These are phyloP conservation scores for Globisporangium nagaii DNA, from an alignment of 352 stramenopile species.

Conservation along the genomic window DNA sequence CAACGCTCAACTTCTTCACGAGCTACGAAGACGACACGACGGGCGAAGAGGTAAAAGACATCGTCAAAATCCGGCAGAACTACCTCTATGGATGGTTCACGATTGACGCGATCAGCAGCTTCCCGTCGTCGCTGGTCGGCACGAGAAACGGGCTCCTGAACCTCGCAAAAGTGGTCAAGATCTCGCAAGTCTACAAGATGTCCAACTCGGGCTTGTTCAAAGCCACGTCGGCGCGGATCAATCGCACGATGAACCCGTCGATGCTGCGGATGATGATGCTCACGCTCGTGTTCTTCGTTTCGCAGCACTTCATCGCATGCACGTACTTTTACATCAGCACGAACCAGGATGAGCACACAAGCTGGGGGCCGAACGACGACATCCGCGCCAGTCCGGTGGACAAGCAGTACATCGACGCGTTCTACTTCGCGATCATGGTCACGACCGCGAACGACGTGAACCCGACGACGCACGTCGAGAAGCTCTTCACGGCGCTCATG, in stretches of 20 bases:
- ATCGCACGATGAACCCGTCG: slow-evolving; percentile 61
- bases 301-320: slow-evolving; percentile 74
- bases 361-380: slow-evolving; percentile 30
- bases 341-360: slow-evolving; percentile 31
- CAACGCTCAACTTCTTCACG: slow-evolving; percentile 57
- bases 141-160: slow-evolving; percentile 25
- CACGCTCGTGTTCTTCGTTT: slow-evolving; percentile 61
- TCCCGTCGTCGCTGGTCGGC: slow-evolving; percentile 35
- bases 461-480: slow-evolving; percentile 45
- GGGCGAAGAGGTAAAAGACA: slow-evolving; percentile 53
- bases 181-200: slow-evolving; percentile 49
- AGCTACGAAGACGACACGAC: slow-evolving; percentile 60
- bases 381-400: slow-evolving; percentile 24
- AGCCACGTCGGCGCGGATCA: slow-evolving; percentile 29
- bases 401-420: slow-evolving; percentile 44
- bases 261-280: slow-evolving; percentile 66
- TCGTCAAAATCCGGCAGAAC: slow-evolving; percentile 44
- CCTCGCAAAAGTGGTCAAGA: slow-evolving; percentile 52
- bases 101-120: slow-evolving; percentile 49
- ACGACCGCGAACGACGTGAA: slow-evolving; percentile 58
- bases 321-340: slow-evolving; percentile 59
- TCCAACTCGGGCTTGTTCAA: slow-evolving; percentile 43
- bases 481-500: slow-evolving; percentile 61
- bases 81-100: slow-evolving; percentile 56
- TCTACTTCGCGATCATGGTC: slow-evolving; percentile 70